Conservation (phyloP, 768 basidiomycete species). For the Clathrus columnatus region DNA sequence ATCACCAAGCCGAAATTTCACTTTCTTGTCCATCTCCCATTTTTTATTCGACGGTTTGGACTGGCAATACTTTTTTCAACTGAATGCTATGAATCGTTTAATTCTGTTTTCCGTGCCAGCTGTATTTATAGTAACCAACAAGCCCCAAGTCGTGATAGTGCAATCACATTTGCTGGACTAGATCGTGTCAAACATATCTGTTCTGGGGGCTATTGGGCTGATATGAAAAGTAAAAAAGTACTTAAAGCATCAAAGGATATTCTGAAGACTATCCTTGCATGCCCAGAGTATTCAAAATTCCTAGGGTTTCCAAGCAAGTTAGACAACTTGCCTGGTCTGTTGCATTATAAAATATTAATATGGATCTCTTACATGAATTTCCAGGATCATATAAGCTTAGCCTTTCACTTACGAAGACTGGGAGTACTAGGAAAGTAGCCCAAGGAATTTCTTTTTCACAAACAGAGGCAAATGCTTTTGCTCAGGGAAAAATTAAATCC, state of each 20-base stretch:
- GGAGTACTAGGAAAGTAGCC: too few relatives aligned
- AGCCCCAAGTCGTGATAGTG: conserved; percentile 21
- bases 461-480: too few relatives aligned
- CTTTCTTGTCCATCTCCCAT: conserved; percentile 28
- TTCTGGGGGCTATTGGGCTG: not conserved
- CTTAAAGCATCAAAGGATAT: not conserved
- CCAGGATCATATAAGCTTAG: too few relatives aligned
- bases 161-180: not conserved
- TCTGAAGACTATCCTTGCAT: not conserved
- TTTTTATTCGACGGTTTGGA: conserved; percentile 31
- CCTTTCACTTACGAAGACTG: too few relatives aligned
- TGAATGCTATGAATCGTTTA: conserved; percentile 35
- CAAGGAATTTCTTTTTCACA: too few relatives aligned
- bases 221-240: not conserved
- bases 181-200: not conserved
- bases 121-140: conserved; percentile 24
- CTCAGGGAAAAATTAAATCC: too few relatives aligned
- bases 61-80: conserved; percentile 37
- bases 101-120: conserved; percentile 19
- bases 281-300: too few relatives aligned
- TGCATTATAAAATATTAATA: too few relatives aligned
- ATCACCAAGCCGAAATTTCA: conserved; percentile 39
- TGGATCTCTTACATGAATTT: too few relatives aligned
- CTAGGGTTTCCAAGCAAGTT: not conserved
- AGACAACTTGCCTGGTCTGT: not conserved